Percentiles rank a stretch among this genome's conserved stretches.
Conservation (phyloP, 768 basidiomycete species). For the Psilocybe tampanensis region DNA sequence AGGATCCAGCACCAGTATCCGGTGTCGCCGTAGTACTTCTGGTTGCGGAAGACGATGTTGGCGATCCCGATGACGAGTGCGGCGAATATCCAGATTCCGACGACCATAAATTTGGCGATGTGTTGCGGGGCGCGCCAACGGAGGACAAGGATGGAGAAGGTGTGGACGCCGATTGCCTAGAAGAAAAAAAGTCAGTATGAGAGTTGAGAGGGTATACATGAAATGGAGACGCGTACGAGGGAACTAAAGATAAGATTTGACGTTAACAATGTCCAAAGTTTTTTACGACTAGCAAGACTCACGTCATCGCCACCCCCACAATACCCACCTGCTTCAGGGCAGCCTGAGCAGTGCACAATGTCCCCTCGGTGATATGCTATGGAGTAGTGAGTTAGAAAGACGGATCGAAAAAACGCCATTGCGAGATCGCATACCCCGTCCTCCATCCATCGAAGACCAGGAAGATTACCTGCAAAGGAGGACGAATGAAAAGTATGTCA, state of each 20-base stretch:
- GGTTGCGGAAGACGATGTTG: conserved; percentile 32
- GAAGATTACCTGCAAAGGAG: conserved; percentile 34
- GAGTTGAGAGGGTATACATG: no score
- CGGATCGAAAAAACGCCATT: neutral
- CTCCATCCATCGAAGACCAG: conserved; percentile 44
- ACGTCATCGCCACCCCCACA: conserved; percentile 47
- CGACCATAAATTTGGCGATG: conserved; percentile 33
- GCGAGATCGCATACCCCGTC: conserved; percentile 28
- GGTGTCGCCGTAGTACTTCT: conserved; percentile 44
- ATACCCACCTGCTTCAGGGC: conserved; percentile 50
- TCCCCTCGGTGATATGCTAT: conserved; percentile 33
- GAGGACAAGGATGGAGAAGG: conserved; percentile 51
- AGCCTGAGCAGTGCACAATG: conserved; percentile 48
- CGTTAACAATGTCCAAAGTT: neutral
- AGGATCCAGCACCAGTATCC: conserved; percentile 58
- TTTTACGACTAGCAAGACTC: conserved; percentile 22
- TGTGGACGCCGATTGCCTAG: conserved; percentile 50
- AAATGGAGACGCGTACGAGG: neutral
- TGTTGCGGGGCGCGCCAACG: conserved; percentile 33
- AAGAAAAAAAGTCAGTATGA: neutral
- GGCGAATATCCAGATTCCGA: conserved; percentile 41
- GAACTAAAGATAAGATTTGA: neutral
- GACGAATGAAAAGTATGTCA: neutral
- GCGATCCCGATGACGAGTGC: conserved; percentile 42
- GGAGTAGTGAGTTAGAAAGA: conserved; percentile 4